These are phyloP conservation scores for Mycogone perniciosa DNA, from an alignment of 2,329 filamentous ascomycete genomes.

Conservation along the genomic window DNA sequence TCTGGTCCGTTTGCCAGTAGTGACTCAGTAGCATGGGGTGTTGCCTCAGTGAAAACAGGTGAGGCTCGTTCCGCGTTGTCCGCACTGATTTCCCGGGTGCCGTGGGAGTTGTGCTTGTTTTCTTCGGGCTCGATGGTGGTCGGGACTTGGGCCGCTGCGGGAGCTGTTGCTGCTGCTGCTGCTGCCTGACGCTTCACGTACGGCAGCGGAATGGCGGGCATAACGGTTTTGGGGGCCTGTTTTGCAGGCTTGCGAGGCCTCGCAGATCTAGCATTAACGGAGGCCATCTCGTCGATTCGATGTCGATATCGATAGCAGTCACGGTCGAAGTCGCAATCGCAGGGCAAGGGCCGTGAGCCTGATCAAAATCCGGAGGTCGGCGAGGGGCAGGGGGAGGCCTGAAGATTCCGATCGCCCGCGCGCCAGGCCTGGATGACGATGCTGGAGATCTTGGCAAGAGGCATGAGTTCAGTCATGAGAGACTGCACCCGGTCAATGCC, in stretches of 20 bases:
- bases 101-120: background rate
- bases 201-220: slow-evolving; percentile 34
- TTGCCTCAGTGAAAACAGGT: slow-evolving; percentile 1
- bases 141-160: slow-evolving; percentile 15
- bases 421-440: slow-evolving; percentile 22
- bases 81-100: background rate
- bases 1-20: slow-evolving; percentile 1
- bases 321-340: background rate
- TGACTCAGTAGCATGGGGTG: slow-evolving; percentile 7
- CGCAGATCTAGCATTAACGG: slow-evolving; percentile 24
- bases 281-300: slow-evolving; percentile 25
- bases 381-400: slow-evolving; percentile 17
- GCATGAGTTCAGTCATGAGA: slow-evolving; percentile 26
- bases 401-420: slow-evolving; percentile 18
- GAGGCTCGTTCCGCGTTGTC: slow-evolving; percentile 2
- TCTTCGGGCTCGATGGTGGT: background rate
- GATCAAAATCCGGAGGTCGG: slow-evolving; percentile 15
- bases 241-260: slow-evolving; percentile 28
- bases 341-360: slow-evolving; percentile 9
- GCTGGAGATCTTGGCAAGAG: slow-evolving; percentile 28
- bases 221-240: slow-evolving; percentile 28
- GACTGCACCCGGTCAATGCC: slow-evolving; percentile 17
- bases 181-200: slow-evolving; percentile 34
- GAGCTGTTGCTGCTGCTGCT: slow-evolving; percentile 25
- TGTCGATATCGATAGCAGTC: slow-evolving; percentile 5